Evolutionary conservation across 2,329 filamentous ascomycete genomes (phyloP), one percentile per base, ranked within the genome.

Genomic region (Clarireedia monteithiana): DNA sequence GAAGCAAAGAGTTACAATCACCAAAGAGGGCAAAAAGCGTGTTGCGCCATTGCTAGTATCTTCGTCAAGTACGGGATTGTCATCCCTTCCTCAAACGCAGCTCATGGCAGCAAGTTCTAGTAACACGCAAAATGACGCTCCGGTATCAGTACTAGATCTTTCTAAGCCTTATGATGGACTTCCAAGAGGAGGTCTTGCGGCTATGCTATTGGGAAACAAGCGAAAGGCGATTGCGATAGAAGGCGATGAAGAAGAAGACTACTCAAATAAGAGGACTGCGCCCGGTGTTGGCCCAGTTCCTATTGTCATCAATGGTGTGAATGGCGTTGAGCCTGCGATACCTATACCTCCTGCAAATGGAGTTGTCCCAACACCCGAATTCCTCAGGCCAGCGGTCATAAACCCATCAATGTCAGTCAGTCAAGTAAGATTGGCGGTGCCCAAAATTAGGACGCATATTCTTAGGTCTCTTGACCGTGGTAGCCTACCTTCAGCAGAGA

Each of bases 11-110:
- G 91, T 97, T 3, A 96, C 92, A 0, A 86, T 96, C 58, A 95
- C 90, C 0, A 97, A 96, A 69, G 92, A 99, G 62, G 94, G 94
- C 30, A 97, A 94, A 74, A 99, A 99, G 74, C 83, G 94, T 54
- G 92, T 99, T 55, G 89, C 91, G 4, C 94, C 94, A 1, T 77
- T 99, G 61, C 78, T 99, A 12, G 89, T 99, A 6, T 95, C 92
- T 0, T 91, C 90, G 0, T 92, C 91, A 7, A 90, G 89, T 2
- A 88, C 86, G 1, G 89, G 89, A 10, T 85, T 91, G 66, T 95
- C 91, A 0, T 95, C 91, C 15, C 75, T 96, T 12, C 92, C 92
- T 1, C 89, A 95, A 67, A 88, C 91, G 23, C 89, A 95, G 66
- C 77, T 97, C 5, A 86, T 96, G 60, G 89, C 90, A 38, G 83